Conservation (phyloP, 495 filamentous ascomycete species). For the Podospora pseudocomata region DNA sequence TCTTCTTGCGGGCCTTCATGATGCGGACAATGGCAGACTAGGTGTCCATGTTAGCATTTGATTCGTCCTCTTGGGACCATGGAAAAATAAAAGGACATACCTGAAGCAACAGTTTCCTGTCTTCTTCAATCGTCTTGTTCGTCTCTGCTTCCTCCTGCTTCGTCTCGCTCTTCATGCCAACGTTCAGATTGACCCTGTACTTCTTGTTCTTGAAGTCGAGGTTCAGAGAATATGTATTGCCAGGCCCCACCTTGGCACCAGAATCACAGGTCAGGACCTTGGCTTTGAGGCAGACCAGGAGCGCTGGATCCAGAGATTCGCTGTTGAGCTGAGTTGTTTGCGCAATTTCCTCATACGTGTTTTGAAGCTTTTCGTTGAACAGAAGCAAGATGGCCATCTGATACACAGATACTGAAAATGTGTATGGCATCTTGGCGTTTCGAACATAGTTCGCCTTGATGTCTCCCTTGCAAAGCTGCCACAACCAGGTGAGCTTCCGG, state of each 20-base stretch:
- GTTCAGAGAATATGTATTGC: constrained; percentile 76
- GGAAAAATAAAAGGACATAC: constrained; percentile 50
- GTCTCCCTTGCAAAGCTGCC: constrained; percentile 97
- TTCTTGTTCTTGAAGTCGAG: constrained; percentile 97
- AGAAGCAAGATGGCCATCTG: constrained; percentile 97
- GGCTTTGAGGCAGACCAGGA: constrained; percentile 83
- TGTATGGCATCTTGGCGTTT: constrained; percentile 83
- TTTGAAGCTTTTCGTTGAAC: constrained; percentile 86
- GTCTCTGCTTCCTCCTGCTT: constrained; percentile 95
- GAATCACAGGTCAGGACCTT: constrained; percentile 71
- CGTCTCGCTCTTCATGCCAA: constrained; percentile 87
- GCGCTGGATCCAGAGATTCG: constrained; percentile 79
- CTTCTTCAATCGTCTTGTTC: constrained; percentile 99
- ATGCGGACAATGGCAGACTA: constrained; percentile 98
- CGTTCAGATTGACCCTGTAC: constrained; percentile 92
- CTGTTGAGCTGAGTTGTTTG: constrained; percentile 70
- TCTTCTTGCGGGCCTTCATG: constrained; percentile 98
- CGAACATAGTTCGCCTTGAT: constrained; percentile 90
- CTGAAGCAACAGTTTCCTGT: constrained; percentile 93
- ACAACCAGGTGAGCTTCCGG: constrained; percentile 94
- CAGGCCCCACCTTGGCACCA: constrained; percentile 68
- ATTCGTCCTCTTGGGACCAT: not conserved
- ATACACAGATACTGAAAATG: constrained; percentile 95
- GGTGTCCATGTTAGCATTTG: not conserved
- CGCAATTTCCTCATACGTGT: constrained; percentile 82